These are phyloP conservation scores for Aspergillus pseudonomiae DNA, from an alignment of 2,329 filamentous ascomycete species.

Conservation along the genomic window DNA sequence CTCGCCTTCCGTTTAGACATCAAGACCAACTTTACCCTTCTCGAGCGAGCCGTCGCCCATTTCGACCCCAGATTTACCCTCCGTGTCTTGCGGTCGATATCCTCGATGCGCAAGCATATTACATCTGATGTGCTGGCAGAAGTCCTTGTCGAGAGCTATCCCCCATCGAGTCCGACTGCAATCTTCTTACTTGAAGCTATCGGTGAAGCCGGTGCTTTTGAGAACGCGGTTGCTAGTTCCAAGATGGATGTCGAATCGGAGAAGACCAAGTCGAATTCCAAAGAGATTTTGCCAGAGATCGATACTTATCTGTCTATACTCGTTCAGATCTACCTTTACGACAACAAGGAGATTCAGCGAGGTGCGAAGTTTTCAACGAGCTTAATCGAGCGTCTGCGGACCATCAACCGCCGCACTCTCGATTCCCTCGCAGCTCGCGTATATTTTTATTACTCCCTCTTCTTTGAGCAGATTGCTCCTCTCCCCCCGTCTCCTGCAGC, in stretches of 20 bases:
- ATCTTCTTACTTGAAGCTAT: constrained; percentile 72
- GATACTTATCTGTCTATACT: constrained; percentile 88
- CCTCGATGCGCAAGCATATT: constrained; percentile 88
- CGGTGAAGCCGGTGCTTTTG: constrained; percentile 66
- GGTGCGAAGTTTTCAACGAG: constrained; percentile 83
- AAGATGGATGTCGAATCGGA: constrained; percentile 77
- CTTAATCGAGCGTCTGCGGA: constrained; percentile 81
- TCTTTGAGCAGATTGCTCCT: constrained; percentile 87
- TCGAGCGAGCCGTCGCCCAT: constrained; percentile 87
- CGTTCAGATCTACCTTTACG: constrained; percentile 83
- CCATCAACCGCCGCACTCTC: constrained; percentile 87
- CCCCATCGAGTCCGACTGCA: constrained; percentile 66
- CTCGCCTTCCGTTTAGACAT: constrained; percentile 63
- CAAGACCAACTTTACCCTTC: constrained; percentile 86
- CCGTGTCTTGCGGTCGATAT: constrained; percentile 90
- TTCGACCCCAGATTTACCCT: constrained; percentile 97
- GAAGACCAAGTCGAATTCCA: constrained; percentile 65
- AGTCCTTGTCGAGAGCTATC: constrained; percentile 80
- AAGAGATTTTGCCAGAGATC: constrained; percentile 82
- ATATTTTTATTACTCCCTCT: constrained; percentile 97
- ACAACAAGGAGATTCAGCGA: constrained; percentile 76
- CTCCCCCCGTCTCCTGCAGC: constrained; percentile 87
- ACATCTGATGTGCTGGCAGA: constrained; percentile 79
- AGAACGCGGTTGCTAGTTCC: constrained; percentile 59
- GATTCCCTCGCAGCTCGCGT: constrained; percentile 93